Base-by-base conservation (phyloP, 805 yeast genomes). In the Cyberlindnera maclurae region DNA sequence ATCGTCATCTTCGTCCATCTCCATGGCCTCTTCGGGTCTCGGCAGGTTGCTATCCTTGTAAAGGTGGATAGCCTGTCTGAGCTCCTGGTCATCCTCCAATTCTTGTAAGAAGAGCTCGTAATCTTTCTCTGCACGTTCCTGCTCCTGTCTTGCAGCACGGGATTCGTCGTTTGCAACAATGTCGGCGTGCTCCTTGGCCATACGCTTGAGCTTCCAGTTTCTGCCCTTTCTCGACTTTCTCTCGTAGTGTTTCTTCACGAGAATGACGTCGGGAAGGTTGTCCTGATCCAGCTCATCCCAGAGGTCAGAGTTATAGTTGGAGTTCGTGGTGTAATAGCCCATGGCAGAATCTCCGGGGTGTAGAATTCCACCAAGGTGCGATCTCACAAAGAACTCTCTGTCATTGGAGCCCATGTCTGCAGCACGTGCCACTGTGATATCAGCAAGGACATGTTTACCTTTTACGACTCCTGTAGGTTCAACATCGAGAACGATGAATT, bases 271-370 rank as follows among this genome's bases (percentile, higher is more conserved):
- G 15, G 95, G 93, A 16, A 79, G 63, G 47, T 79, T 79, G 42
- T 71, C 73, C 8, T 71, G 62, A 46, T 79, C 77, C 41, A 64
- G 49, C 38, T 71, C 77, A 52, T 89, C 97, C 78, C 85, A 89
- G 41, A 86, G 64, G 13, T 82, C 93, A 34, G 86, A 80, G 67
- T 93, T 93, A 65, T 83, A 87, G 61, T 90, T 93, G 34, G 96
- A 73, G 57, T 86, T 88, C 29, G 79, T 69, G 37, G 89, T 67
- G 62, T 75, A 90, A 63, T 89, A 94, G 38, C 98, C 98, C 75
- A 90, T 65, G 15, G 78, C 95, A 12, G 93, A 81, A 60, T 93
- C 98, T 51, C 98, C 99, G 4, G 97, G 95, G 60, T 93, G 97
- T 54, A 93, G 71, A 49, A 93, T 77, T 44, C 82, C 96, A 49